Conservation (phyloP, 805 yeast genomes). For the Candida peoriensis region DNA sequence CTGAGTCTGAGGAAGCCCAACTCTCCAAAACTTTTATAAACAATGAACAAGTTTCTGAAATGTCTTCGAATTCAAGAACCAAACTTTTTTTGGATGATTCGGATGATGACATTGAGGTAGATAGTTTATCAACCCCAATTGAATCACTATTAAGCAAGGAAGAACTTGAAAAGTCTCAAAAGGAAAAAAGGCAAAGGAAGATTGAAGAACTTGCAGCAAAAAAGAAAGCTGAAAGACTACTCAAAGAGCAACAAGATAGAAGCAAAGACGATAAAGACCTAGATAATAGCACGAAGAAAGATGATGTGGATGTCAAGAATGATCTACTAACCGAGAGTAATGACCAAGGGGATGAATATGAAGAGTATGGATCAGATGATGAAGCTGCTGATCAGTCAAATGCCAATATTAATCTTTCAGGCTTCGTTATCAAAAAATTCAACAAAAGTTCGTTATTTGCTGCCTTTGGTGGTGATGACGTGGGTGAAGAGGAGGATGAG, state of each 20-base stretch:
- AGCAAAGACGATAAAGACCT: slow-evolving; percentile 9
- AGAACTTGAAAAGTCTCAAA: slow-evolving; percentile 2
- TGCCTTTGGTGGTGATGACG: slow-evolving; percentile 16
- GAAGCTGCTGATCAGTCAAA: slow-evolving; percentile 9
- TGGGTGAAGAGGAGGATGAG: slow-evolving; percentile 4
- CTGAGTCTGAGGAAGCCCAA: background rate
- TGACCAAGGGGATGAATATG: slow-evolving; percentile 6
- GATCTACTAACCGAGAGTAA: too few relatives aligned
- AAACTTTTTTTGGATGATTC: slow-evolving; percentile 16
- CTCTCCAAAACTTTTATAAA: background rate
- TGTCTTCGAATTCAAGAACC: background rate
- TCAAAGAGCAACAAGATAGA: slow-evolving; percentile 15
- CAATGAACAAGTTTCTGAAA: background rate
- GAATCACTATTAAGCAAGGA: slow-evolving; percentile 1
- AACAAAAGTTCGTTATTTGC: slow-evolving; percentile 16
- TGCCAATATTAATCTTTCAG: slow-evolving; percentile 8
- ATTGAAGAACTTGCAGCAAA: slow-evolving; percentile 18
- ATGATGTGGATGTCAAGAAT: slow-evolving; percentile 7
- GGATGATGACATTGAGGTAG: slow-evolving; percentile 2
- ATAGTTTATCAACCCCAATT: too few relatives aligned
- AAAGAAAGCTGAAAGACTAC: slow-evolving; percentile 18
- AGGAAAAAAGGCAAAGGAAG: slow-evolving; percentile 9
- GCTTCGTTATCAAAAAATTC: slow-evolving; percentile 15
- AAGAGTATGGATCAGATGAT: slow-evolving; percentile 4
- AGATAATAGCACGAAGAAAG: slow-evolving; percentile 1